Evolutionary conservation across 768 basidiomycete species (phyloP).

Genomic region (Russula abietina): DNA sequence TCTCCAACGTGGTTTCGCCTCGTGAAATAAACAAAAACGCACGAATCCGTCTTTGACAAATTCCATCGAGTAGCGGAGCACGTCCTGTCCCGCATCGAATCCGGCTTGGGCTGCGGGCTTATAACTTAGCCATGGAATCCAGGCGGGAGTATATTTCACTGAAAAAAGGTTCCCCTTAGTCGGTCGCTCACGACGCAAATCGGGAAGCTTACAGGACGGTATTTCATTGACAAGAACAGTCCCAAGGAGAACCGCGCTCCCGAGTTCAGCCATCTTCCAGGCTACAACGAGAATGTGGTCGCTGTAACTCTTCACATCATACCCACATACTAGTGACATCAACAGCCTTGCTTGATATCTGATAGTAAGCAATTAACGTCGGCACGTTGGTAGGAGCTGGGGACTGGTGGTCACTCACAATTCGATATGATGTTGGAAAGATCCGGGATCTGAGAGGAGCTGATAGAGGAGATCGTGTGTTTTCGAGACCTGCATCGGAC

Average conservation of each 20-base stretch:
- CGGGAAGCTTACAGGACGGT: not conserved
- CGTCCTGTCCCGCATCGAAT: slow-evolving; percentile 8
- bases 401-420: not conserved
- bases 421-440: slow-evolving; percentile 1
- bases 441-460: slow-evolving; percentile 1
- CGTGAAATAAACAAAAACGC: not conserved
- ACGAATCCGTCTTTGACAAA: slow-evolving; percentile 12
- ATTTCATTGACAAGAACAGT: slow-evolving; percentile 12
- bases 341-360: slow-evolving; percentile 12
- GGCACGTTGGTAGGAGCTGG: not conserved
- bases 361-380: not conserved
- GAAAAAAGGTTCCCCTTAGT: not conserved
- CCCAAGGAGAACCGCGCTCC: slow-evolving; percentile 6
- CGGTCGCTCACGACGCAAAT: not conserved
- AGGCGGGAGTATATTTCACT: slow-evolving; percentile 13
- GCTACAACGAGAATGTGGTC: slow-evolving; percentile 4
- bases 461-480: slow-evolving; percentile 7
- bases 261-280: slow-evolving; percentile 12
- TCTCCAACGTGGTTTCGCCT: not conserved
- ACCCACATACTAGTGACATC: slow-evolving; percentile 11
- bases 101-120: slow-evolving; percentile 4
- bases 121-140: slow-evolving; percentile 13
- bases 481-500: slow-evolving; percentile 13
- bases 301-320: slow-evolving; percentile 8
- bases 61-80: slow-evolving; percentile 11